Percentiles rank a stretch among this genome's conserved stretches.
phyloP scores from a whole-genome alignment of 306 rosid species.

The Ceratonia siliqua region DNA sequence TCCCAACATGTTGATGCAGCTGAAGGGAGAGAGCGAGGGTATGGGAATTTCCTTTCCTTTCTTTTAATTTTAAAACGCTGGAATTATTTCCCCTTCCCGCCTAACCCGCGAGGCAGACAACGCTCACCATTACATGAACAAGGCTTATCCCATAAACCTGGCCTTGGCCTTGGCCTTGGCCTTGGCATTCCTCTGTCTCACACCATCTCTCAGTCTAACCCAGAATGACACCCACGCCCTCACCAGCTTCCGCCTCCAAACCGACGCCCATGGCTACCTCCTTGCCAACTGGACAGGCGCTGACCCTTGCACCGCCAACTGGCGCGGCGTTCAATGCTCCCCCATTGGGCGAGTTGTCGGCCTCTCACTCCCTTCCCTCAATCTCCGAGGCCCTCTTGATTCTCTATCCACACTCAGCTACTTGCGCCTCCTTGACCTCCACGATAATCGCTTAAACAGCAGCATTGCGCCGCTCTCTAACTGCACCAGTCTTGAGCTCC shows the following conservation, averaged over 20 bases:
- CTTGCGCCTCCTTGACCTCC: conserved; percentile 86
- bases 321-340: conserved; percentile 82
- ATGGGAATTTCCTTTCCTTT: conserved; percentile 5
- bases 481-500: conserved; percentile 73
- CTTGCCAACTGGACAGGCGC: conserved; percentile 75
- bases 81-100: conserved; percentile 48
- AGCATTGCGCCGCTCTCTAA: conserved; percentile 54
- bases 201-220: conserved; percentile 23
- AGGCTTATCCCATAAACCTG: background rate
- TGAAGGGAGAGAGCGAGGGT: background rate
- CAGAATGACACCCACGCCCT: conserved; percentile 73
- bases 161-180: background rate
- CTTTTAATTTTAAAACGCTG: conserved; percentile 15
- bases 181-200: background rate
- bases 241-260: conserved; percentile 56
- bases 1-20: background rate
- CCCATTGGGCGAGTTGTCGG: conserved; percentile 48
- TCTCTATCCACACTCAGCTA: conserved; percentile 64
- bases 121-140: conserved; percentile 31
- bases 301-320: conserved; percentile 64
- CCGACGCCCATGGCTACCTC: conserved; percentile 82
- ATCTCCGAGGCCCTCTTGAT: conserved; percentile 77
- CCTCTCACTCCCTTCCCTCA: conserved; percentile 73
- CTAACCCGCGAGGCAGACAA: conserved; percentile 32
- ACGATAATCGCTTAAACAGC: conserved; percentile 78